Evolutionary conservation across 208 protist genomes (phyloP).

Genomic region (Trypanosoma mega): DNA sequence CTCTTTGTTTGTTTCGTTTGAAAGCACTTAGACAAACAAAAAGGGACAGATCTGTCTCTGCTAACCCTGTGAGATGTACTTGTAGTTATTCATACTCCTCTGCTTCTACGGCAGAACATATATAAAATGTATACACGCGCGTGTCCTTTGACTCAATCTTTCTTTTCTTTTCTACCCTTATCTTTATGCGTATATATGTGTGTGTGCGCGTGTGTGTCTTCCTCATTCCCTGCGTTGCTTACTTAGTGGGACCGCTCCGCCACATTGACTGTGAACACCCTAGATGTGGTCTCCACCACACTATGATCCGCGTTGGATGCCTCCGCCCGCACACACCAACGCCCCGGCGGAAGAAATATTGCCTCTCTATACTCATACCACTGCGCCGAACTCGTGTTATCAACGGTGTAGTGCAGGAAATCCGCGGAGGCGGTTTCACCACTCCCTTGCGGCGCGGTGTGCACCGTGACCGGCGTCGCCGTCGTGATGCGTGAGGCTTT

Average conservation of each 20-base stretch:
- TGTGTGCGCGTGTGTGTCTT: too few relatives aligned
- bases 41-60: too few relatives aligned
- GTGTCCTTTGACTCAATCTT: too few relatives aligned
- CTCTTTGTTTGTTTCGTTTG: too few relatives aligned
- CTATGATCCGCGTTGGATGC: slow-evolving; percentile 31
- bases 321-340: slow-evolving; percentile 79
- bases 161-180: too few relatives aligned
- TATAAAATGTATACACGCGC: too few relatives aligned
- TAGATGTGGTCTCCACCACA: slow-evolving; percentile 37
- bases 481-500: slow-evolving; percentile 43
- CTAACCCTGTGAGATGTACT: too few relatives aligned
- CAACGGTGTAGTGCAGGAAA: slow-evolving; percentile 44
- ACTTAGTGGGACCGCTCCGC: slow-evolving; percentile 1
- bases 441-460: slow-evolving; percentile 38
- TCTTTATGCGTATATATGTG: too few relatives aligned
- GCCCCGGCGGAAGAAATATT: slow-evolving; percentile 65
- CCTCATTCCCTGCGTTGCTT: too few relatives aligned
- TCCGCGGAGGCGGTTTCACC: slow-evolving; percentile 11
- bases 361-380: slow-evolving; percentile 46
- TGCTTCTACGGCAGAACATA: too few relatives aligned
- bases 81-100: too few relatives aligned
- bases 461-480: slow-evolving; percentile 44
- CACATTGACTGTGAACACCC: slow-evolving; percentile 73
- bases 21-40: too few relatives aligned
- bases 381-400: slow-evolving; percentile 48